Conservation (phyloP, 2,329 filamentous ascomycete species). For the Xylariales sp. region DNA sequence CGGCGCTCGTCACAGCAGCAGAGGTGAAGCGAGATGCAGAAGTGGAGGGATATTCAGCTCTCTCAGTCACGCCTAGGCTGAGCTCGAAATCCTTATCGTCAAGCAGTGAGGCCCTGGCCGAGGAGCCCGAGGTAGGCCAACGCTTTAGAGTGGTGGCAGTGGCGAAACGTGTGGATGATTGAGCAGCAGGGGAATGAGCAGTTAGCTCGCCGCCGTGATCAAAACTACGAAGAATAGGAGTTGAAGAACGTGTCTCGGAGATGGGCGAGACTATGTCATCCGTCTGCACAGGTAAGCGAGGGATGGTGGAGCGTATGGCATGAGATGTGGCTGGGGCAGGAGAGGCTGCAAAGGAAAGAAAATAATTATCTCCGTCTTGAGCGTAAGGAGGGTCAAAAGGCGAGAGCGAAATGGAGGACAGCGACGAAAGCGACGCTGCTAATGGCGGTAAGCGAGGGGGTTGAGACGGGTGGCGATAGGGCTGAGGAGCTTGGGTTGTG, state of each 20-base stretch:
- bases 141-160: constrained; percentile 50
- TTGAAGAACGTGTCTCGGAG: constrained; percentile 47
- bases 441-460: constrained; percentile 40
- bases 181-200: constrained; percentile 21
- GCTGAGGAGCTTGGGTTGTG: constrained; percentile 9
- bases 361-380: constrained; percentile 23
- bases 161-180: constrained; percentile 33
- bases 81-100: constrained; percentile 53
- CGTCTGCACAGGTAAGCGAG: constrained; percentile 40
- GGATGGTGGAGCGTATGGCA: constrained; percentile 33
- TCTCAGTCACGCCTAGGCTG: constrained; percentile 34
- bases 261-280: constrained; percentile 51
- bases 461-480: constrained; percentile 25
- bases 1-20: constrained; percentile 40
- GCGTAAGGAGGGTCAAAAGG: constrained; percentile 27
- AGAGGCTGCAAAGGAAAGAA: constrained; percentile 25
- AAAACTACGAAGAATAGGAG: constrained; percentile 35
- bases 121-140: constrained; percentile 52
- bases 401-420: constrained; percentile 33
- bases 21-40: constrained; percentile 37
- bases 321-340: constrained; percentile 30
- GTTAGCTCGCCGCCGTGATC: constrained; percentile 33
- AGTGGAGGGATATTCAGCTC: constrained; percentile 22
- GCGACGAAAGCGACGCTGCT: constrained; percentile 22
- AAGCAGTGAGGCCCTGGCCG: constrained; percentile 51